Conservation (phyloP, 2,329 filamentous ascomycete species). For the Epichloe sp. region DNA sequence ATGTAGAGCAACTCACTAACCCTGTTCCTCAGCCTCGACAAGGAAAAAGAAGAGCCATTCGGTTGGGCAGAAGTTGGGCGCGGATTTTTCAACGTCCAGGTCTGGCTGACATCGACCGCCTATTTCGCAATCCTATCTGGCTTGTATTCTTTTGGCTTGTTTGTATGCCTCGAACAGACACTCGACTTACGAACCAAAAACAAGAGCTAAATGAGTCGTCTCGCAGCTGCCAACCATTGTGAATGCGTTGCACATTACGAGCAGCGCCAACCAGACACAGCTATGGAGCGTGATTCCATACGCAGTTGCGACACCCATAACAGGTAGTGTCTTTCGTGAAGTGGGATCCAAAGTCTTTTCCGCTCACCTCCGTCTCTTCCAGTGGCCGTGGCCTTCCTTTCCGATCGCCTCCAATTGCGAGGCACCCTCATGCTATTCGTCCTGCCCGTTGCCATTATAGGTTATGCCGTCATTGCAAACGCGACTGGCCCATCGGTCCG, state of each 20-base stretch:
- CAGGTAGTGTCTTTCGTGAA: conserved; percentile 20
- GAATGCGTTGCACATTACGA: conserved; percentile 38
- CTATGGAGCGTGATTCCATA: conserved; percentile 53
- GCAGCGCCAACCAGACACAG: conserved; percentile 43
- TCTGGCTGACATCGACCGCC: conserved; percentile 49
- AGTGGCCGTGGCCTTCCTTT: too few relatives aligned
- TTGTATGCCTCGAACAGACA: conserved; percentile 26
- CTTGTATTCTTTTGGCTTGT: conserved; percentile 51
- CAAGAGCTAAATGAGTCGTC: conserved; percentile 1
- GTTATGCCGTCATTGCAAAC: conserved; percentile 45
- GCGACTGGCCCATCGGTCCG: conserved; percentile 35
- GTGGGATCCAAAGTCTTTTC: too few relatives aligned
- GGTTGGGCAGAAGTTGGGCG: conserved; percentile 48
- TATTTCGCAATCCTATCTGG: conserved; percentile 48
- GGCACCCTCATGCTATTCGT: too few relatives aligned
- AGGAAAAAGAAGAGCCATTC: conserved; percentile 33
- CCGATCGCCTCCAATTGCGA: too few relatives aligned
- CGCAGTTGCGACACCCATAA: conserved; percentile 43
- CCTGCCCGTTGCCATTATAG: too few relatives aligned
- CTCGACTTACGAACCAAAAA: too few relatives aligned
- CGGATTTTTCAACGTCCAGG: conserved; percentile 45
- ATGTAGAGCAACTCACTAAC: neutral
- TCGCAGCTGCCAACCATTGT: conserved; percentile 50
- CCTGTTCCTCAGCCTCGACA: conserved; percentile 8
- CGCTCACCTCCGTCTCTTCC: too few relatives aligned